Evolutionary conservation across 1,284 basidiomycete species (phyloP), one percentile per base, ranked within the genome.

Genomic region (Phylloporus sp.): DNA sequence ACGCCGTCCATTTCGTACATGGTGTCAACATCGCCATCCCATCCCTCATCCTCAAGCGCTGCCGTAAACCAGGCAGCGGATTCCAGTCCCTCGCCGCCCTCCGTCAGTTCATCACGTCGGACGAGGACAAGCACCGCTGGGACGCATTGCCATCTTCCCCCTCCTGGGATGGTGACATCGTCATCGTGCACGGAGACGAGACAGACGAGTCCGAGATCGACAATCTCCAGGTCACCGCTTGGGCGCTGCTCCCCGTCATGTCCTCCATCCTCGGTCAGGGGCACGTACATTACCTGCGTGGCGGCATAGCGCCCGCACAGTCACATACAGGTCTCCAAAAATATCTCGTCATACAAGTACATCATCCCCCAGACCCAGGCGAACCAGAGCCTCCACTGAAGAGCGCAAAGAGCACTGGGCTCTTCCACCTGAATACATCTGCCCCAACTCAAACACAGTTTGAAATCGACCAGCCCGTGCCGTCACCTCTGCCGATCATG

Each of bases 1-100:
- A 88, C 39, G 78, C 84, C 2, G 83, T 81, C 58, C 92, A 89
- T 75, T 77, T 96, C 54, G 76, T 80, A 51, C 79, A 86, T 67
- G 90, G 90, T 71, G 85, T 93, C 65, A 94, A 94, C 76, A 82
- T 96, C 60, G 89, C 91, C 44, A 92, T 96, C 60, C 93, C 94
- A 0, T 90, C 92, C 29, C 86, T 95, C 70, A 93, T 95, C 70
- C 85, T 94, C 69, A 94, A 94, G 76, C 88, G 94, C n/a, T 89
- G 85, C 66, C 83, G 86, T 60, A 92, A 91, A 72, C 84, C 88
- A 11, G 85, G 83, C 28, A 84, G 83, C 42, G 85, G 84, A 7
- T 86, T 91, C 68, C 84, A 86, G 46, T 84, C 83, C 37, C 82
- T 94, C 66, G 84, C 88, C 64, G 82, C 87, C 0, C 78, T 95